Conservation (phyloP, 805 yeast genomes). For the Starmerella potacharoeniae region DNA sequence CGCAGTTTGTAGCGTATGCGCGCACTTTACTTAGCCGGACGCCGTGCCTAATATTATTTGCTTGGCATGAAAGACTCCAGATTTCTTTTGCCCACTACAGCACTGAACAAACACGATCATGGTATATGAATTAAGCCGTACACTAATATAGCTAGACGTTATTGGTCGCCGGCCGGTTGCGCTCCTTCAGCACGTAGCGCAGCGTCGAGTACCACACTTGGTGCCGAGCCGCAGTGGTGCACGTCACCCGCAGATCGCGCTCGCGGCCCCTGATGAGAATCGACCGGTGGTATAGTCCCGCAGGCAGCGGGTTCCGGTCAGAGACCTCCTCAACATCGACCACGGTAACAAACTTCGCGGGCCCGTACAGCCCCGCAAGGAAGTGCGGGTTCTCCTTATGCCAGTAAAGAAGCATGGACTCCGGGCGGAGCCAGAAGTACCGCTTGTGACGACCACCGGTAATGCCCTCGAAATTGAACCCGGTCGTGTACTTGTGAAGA, state of each 20-base stretch:
- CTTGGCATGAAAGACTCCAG: too few species aligned
- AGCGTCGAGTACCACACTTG: constrained; percentile 84
- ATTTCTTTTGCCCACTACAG: too few species aligned
- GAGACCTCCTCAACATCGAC: constrained; percentile 65
- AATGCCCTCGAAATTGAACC: constrained; percentile 48
- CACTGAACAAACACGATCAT: too few species aligned
- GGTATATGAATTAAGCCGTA: background rate
- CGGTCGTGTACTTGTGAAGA: constrained; percentile 72
- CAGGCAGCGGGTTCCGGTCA: constrained; percentile 61
- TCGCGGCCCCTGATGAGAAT: constrained; percentile 61
- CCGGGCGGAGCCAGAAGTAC: constrained; percentile 95
- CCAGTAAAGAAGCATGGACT: constrained; percentile 85
- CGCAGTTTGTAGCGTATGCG: too few species aligned
- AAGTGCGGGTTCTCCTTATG: constrained; percentile 66
- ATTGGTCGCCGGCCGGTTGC: background rate
- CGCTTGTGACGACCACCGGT: constrained; percentile 79
- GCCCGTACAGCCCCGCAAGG: constrained; percentile 44
- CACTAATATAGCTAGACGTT: background rate
- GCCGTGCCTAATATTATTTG: too few species aligned
- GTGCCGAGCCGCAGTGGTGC: constrained; percentile 78
- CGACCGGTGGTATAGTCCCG: constrained; percentile 78
- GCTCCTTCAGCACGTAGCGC: constrained; percentile 26
- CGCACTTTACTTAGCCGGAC: too few species aligned
- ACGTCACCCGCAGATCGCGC: constrained; percentile 63
- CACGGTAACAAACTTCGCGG: constrained; percentile 72